A percentile compares a stretch with the other conserved stretches of the same genome.
Conservation (phyloP, 2,329 filamentous ascomycete species). For the Ustulina deusta region DNA sequence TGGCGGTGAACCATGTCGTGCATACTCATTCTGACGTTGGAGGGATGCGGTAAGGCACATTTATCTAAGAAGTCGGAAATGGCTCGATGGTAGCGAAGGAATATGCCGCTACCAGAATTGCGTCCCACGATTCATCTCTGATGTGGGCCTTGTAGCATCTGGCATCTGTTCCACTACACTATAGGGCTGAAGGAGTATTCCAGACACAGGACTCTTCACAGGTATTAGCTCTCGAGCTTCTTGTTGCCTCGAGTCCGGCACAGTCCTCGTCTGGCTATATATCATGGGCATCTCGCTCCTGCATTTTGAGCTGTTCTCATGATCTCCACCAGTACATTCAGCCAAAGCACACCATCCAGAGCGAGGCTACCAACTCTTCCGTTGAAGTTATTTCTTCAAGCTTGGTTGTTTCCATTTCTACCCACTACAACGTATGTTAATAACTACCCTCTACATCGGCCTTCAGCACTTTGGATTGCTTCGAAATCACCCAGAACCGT, state of each 20-base stretch:
- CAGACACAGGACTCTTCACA: constrained; percentile 15
- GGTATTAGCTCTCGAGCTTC: constrained; percentile 9
- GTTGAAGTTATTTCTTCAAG: background rate
- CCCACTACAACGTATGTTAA: constrained; percentile 20
- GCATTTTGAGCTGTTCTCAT: constrained; percentile 12
- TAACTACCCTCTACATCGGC: background rate
- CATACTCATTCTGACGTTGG: constrained; percentile 28
- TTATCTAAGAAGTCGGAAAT: constrained; percentile 20
- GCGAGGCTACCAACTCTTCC: background rate
- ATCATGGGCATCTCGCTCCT: constrained; percentile 21
- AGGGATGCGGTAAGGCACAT: constrained; percentile 38
- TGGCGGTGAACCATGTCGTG: constrained; percentile 38
- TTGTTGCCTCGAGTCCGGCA: constrained; percentile 24
- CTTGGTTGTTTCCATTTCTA: background rate
- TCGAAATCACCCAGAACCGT: background rate
- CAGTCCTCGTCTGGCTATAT: constrained; percentile 33
- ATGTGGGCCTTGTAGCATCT: constrained; percentile 32
- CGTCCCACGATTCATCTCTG: constrained; percentile 10
- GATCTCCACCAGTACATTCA: constrained; percentile 25
- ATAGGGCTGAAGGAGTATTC: constrained; percentile 37
- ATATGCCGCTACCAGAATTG: constrained; percentile 20
- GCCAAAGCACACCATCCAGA: constrained; percentile 1
- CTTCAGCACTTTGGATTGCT: background rate
- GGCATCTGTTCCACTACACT: constrained; percentile 9
- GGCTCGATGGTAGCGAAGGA: constrained; percentile 18